Percentiles rank a stretch among this genome's conserved stretches.
Evolutionary conservation across 2,329 filamentous ascomycete species (phyloP).

Genomic region (Ceratocystis albifundus): DNA sequence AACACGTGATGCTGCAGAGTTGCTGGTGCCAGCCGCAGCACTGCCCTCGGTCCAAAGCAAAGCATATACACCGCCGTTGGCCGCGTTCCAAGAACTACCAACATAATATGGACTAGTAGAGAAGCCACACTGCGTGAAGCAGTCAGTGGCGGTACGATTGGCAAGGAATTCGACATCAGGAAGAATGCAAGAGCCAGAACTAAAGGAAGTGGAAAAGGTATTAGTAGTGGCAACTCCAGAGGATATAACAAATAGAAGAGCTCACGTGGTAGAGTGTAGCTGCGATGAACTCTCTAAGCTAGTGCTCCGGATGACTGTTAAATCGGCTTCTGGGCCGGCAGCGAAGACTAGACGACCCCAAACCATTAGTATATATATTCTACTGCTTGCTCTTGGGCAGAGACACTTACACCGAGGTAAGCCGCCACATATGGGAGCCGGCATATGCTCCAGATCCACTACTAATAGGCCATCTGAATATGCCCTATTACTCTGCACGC

Average conservation of each 20-base stretch:
- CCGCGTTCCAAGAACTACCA: constrained; percentile 55
- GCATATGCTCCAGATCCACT: constrained; percentile 63
- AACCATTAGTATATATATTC: not conserved
- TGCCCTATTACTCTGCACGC: constrained; percentile 51
- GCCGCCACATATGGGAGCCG: constrained; percentile 54
- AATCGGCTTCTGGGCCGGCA: constrained; percentile 3
- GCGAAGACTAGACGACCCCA: not conserved
- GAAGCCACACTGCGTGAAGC: constrained; percentile 16
- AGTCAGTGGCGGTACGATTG: constrained; percentile 10
- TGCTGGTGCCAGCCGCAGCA: constrained; percentile 37
- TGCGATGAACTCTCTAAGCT: constrained; percentile 9
- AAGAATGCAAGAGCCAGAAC: constrained; percentile 1
- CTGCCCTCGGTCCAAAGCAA: constrained; percentile 56
- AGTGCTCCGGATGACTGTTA: constrained; percentile 9
- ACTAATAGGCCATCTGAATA: constrained; percentile 60
- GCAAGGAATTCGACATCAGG: not conserved
- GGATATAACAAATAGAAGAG: not conserved
- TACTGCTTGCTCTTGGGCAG: not conserved
- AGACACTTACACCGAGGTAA: constrained; percentile 55
- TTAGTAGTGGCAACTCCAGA: constrained; percentile 5
- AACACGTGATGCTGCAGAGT: not conserved
- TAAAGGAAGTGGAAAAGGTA: not conserved
- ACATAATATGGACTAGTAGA: constrained; percentile 34
- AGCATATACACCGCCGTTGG: constrained; percentile 56
- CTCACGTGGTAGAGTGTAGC: constrained; percentile 19